These are phyloP conservation scores for Camptophora hylomeconis DNA, from an alignment of 2,329 filamentous ascomycete genomes.

Conservation along the genomic window DNA sequence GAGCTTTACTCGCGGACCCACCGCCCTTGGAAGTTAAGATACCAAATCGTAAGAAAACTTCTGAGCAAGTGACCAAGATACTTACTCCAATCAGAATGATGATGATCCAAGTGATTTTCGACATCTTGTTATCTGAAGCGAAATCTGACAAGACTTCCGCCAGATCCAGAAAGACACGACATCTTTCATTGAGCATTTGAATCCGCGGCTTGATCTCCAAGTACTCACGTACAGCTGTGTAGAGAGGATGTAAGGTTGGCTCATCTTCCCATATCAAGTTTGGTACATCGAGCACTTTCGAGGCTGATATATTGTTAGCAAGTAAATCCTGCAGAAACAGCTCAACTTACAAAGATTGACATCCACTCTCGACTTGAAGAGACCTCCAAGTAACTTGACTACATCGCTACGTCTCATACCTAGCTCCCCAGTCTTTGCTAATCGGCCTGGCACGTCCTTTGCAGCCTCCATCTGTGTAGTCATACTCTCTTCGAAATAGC, in stretches of 20 bases:
- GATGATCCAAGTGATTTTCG: slow-evolving; percentile 81
- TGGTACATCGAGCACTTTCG: slow-evolving; percentile 88
- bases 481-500: slow-evolving; percentile 94
- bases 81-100: slow-evolving; percentile 85
- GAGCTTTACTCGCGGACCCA: too few relatives aligned
- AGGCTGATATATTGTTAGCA: slow-evolving; percentile 44
- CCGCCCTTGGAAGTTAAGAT: slow-evolving; percentile 40
- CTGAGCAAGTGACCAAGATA: slow-evolving; percentile 80
- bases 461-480: slow-evolving; percentile 84
- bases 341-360: slow-evolving; percentile 79
- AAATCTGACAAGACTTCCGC: slow-evolving; percentile 89
- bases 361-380: slow-evolving; percentile 91
- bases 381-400: slow-evolving; percentile 73
- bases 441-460: slow-evolving; percentile 76
- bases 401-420: slow-evolving; percentile 89
- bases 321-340: not conserved
- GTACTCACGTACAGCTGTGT: slow-evolving; percentile 88
- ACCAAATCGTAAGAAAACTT: slow-evolving; percentile 75
- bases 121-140: slow-evolving; percentile 91
- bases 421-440: slow-evolving; percentile 79
- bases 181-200: slow-evolving; percentile 92
- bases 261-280: slow-evolving; percentile 99
- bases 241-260: slow-evolving; percentile 85
- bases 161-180: slow-evolving; percentile 88
- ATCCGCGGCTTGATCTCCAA: slow-evolving; percentile 94